phyloP scores from a whole-genome alignment of 768 basidiomycete genomes.

The Rhodosporidiobolus odoratus region DNA sequence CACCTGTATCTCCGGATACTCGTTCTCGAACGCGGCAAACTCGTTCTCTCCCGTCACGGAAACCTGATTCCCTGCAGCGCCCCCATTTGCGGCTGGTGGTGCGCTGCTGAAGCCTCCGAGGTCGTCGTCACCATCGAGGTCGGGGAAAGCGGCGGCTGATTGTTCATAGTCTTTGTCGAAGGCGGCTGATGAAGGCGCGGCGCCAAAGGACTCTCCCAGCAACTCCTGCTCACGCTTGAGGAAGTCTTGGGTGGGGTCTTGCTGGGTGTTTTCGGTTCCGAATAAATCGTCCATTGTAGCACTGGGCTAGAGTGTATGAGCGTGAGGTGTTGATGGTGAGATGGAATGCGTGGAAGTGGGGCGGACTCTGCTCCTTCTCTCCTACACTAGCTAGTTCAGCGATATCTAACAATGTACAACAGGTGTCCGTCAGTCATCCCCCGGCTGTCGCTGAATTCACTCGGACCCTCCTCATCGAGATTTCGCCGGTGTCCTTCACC shows the following conservation, averaged over 20 bases:
- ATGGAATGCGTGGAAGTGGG: too few relatives aligned
- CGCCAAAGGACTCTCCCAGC: constrained; percentile 23
- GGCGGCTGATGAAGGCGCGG: constrained; percentile 36
- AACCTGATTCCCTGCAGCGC: constrained; percentile 50
- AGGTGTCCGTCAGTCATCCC: too few relatives aligned
- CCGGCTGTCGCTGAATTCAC: too few relatives aligned
- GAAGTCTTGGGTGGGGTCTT: constrained; percentile 32
- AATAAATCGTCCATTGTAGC: constrained; percentile 40
- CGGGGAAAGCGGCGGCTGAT: constrained; percentile 77
- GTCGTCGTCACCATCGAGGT: constrained; percentile 56
- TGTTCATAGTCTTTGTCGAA: constrained; percentile 72
- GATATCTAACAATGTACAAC: too few relatives aligned
- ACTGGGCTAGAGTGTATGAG: too few relatives aligned
- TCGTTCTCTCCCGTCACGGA: constrained; percentile 74
- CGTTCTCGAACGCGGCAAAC: constrained; percentile 74
- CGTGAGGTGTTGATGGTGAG: too few relatives aligned
- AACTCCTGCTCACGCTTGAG: constrained; percentile 33
- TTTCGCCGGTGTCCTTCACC: too few relatives aligned
- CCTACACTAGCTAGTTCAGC: too few relatives aligned
- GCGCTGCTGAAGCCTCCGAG: constrained; percentile 49
- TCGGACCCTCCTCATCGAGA: too few relatives aligned
- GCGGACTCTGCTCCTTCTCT: too few relatives aligned
- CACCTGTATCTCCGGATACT: constrained; percentile 71
- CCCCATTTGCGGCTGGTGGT: constrained; percentile 50
- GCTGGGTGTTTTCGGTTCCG: neutral